Conservation (phyloP, 202 grass and related monocot species). For the Tripidium arundinaceum region DNA sequence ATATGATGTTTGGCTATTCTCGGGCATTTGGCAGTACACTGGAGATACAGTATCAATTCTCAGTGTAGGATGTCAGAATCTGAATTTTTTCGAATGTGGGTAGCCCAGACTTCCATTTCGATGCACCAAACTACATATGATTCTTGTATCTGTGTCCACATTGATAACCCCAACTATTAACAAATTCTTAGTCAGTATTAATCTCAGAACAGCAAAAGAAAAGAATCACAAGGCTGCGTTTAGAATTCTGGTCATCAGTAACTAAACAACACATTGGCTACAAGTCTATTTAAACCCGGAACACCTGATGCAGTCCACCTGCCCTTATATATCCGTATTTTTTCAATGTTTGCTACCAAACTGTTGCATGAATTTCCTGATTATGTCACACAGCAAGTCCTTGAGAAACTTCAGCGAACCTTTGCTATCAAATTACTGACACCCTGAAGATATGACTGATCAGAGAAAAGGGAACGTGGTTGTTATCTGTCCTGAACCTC, state of each 20-base stretch:
- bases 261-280: neutral
- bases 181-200: neutral
- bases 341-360: neutral
- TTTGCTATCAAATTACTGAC: neutral
- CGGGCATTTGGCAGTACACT: neutral
- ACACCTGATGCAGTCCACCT: neutral
- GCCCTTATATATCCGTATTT: neutral
- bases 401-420: neutral
- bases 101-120: neutral
- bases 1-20: neutral
- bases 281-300: neutral
- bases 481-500: neutral
- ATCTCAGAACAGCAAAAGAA: neutral
- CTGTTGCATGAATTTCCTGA: neutral
- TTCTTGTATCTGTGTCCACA: neutral
- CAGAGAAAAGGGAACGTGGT: neutral
- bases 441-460: neutral
- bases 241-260: neutral
- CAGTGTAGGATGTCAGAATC: neutral
- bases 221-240: neutral
- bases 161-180: neutral
- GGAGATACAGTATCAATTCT: neutral
- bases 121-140: neutral
- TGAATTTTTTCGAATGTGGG: constrained; percentile 16
- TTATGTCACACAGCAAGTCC: neutral